phyloP scores from a whole-genome alignment of 768 basidiomycete genomes.

The Aureoboletus auriporus region DNA sequence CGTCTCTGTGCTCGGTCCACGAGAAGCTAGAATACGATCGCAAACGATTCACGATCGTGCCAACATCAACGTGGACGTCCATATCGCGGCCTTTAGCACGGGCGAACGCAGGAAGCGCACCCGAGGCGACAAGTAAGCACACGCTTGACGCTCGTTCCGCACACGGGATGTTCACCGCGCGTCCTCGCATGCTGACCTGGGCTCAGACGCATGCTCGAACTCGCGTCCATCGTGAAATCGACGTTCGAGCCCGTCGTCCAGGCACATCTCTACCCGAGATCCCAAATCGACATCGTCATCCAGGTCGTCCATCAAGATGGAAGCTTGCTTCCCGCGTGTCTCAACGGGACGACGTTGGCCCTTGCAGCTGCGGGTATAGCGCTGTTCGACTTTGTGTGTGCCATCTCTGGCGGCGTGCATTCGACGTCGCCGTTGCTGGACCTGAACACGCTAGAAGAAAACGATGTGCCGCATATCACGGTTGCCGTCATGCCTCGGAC shows the following conservation, averaged over 20 bases:
- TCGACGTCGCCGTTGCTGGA: constrained; percentile 80
- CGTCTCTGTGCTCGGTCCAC: constrained; percentile 87
- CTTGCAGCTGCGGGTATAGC: constrained; percentile 89
- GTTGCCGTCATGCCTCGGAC: constrained; percentile 87
- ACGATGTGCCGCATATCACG: constrained; percentile 82
- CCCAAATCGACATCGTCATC: constrained; percentile 90
- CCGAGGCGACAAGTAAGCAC: constrained; percentile 81
- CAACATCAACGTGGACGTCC: constrained; percentile 85
- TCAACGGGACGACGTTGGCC: constrained; percentile 93
- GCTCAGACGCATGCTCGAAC: constrained; percentile 77
- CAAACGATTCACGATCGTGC: constrained; percentile 85
- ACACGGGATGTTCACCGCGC: no score
- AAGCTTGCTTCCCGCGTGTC: constrained; percentile 82
- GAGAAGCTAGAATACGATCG: constrained; percentile 80
- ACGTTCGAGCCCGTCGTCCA: constrained; percentile 97
- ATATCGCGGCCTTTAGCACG: constrained; percentile 82
- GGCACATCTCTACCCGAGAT: constrained; percentile 86
- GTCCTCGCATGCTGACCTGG: neutral
- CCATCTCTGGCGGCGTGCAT: constrained; percentile 85
- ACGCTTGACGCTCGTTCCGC: neutral
- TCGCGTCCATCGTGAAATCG: constrained; percentile 81
- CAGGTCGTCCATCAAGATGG: constrained; percentile 95
- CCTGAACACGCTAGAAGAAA: constrained; percentile 85
- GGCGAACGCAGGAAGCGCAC: constrained; percentile 73
- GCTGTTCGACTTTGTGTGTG: constrained; percentile 85